Evolutionary conservation across 2,329 filamentous ascomycete species (phyloP), one percentile per base, ranked within the genome.

Genomic region (Beauveria pseudobassiana): DNA sequence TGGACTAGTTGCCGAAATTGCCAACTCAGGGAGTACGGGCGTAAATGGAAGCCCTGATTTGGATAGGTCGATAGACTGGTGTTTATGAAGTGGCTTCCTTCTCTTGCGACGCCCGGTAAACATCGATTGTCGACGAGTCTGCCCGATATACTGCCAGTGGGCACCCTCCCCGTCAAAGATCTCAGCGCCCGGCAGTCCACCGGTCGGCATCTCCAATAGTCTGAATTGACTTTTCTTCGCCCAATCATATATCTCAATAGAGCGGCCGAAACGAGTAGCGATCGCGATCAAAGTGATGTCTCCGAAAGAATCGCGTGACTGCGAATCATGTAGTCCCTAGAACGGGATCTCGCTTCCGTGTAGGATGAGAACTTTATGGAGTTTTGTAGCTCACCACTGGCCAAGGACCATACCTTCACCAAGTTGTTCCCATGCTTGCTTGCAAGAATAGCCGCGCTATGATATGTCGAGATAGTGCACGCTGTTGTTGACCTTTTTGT

Each of bases 371-470:
- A 70, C 46, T 77, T 77, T 68, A 77, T 69, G 43, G 65, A 64
- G 59, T 65, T 70, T 63, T 91, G 83, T 0, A 91, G 86, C 67
- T 93, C 89, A 26, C 93, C 91, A 69, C 91, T 87, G 64, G 91
- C 87, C 16, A 88, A 80, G 9, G 90, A 91, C 88, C 92, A 97
- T 60, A 97, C 90, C 75, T 96, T 96, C 63, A 96, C 89, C 1
- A 90, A 91, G 63, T 89, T 88, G 72, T 97, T 72, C 30, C 71
- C 71, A 43, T 73, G 71, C 60, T 73, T 73, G 66, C 70, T 75
- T 7, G 74, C 74, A 2, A 77, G 65, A 10, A 71, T 70, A 5
- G 70, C 67, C 0, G 71, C 71, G 1, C 67, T 69, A 67, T 1
- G 74, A 75, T 5, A 74, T 67, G 63, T 77, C 75, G 30, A 76